Conservation (phyloP, 768 basidiomycete genomes). For the Cytidiella melzeri region DNA sequence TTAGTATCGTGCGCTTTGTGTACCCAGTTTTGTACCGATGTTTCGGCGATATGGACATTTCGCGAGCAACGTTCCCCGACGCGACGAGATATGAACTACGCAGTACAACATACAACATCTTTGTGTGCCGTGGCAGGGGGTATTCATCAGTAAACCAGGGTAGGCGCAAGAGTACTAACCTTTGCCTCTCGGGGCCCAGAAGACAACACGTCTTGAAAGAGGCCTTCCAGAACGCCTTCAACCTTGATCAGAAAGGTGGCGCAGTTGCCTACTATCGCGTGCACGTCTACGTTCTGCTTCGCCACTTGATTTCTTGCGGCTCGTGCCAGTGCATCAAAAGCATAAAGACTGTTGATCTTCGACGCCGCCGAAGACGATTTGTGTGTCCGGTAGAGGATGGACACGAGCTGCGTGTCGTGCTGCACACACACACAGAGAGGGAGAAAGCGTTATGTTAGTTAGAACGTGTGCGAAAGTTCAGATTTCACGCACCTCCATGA, state of each 20-base stretch:
- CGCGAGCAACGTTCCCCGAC: constrained; percentile 22
- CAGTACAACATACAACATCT: background rate
- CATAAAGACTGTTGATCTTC: constrained; percentile 87
- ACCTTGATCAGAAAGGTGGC: constrained; percentile 86
- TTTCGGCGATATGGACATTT: constrained; percentile 10
- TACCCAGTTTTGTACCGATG: background rate
- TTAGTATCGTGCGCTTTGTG: background rate
- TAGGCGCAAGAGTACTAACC: constrained; percentile 54
- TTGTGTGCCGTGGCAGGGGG: too few species aligned
- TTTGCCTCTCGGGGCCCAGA: constrained; percentile 66
- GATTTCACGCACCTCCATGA: constrained; percentile 59
- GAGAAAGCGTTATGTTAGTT: background rate
- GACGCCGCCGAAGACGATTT: constrained; percentile 59
- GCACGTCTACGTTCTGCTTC: constrained; percentile 57
- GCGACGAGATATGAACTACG: constrained; percentile 2
- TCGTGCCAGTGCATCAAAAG: constrained; percentile 88
- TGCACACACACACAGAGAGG: constrained; percentile 26
- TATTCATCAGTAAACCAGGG: constrained; percentile 9
- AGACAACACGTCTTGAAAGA: constrained; percentile 79
- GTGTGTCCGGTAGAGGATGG: constrained; percentile 84
- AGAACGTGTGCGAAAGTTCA: background rate
- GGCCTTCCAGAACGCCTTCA: constrained; percentile 83
- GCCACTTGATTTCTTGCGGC: constrained; percentile 65
- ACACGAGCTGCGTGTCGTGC: constrained; percentile 85
- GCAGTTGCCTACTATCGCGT: constrained; percentile 56